These are phyloP conservation scores for Acer saccharum DNA, from an alignment of 345 rosid species.

Conservation along the genomic window DNA sequence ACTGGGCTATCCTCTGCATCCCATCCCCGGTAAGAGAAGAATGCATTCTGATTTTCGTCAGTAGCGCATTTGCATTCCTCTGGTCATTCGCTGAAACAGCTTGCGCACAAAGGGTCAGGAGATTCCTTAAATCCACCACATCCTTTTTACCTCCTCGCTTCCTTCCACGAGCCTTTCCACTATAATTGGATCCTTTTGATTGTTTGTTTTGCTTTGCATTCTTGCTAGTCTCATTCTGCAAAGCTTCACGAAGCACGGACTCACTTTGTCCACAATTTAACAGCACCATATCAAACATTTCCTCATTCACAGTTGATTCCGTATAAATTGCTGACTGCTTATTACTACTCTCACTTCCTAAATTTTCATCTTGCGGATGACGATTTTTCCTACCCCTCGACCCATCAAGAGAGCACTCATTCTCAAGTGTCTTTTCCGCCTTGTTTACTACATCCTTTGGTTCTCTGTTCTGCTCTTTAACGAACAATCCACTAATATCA, in stretches of 20 bases:
- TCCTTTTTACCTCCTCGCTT: conserved; percentile 38
- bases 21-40: conserved; percentile 47
- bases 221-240: conserved; percentile 32
- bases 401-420: conserved; percentile 11
- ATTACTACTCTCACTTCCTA: conserved; percentile 44
- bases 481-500: conserved; percentile 29
- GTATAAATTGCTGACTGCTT: conserved; percentile 50
- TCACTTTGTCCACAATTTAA: conserved; percentile 34
- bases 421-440: conserved; percentile 27
- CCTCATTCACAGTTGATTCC: conserved; percentile 40
- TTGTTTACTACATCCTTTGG: conserved; percentile 16
- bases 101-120: conserved; percentile 59
- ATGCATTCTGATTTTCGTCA: conserved; percentile 52
- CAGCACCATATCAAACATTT: conserved; percentile 54
- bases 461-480: conserved; percentile 34
- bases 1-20: conserved; percentile 49
- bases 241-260: conserved; percentile 38
- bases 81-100: conserved; percentile 45
- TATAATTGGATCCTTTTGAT: conserved; percentile 26
- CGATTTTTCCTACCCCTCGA: conserved; percentile 50
- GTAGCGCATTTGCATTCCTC: conserved; percentile 40
- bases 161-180: conserved; percentile 42
- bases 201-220: conserved; percentile 29
- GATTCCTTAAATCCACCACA: conserved; percentile 56
- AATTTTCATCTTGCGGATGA: conserved; percentile 22